These are phyloP conservation scores for Phytopythium boreale DNA, from an alignment of 352 stramenopile genomes.

Conservation along the genomic window DNA sequence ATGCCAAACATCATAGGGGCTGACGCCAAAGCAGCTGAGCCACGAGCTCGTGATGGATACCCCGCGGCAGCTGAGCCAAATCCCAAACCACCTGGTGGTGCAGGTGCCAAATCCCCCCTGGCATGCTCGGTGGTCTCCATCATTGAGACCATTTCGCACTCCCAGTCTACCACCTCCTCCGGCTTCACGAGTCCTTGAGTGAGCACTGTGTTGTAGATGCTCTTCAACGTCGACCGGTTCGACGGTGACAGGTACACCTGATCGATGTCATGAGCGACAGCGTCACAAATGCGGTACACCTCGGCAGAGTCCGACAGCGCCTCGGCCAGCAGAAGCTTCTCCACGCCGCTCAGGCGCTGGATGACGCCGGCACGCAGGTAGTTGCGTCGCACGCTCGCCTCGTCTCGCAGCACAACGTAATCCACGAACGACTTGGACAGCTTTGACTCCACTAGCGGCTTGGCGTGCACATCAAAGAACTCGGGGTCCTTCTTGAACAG, in stretches of 20 bases:
- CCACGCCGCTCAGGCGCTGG: neutral
- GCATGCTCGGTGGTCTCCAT: too few relatives aligned
- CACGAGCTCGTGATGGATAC: too few relatives aligned
- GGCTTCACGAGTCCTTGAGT: neutral
- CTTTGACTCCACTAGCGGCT: conserved; percentile 38
- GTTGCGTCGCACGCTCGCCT: neutral
- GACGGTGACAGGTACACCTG: neutral
- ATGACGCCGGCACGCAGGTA: conserved; percentile 4
- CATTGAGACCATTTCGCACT: neutral
- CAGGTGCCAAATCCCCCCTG: too few relatives aligned
- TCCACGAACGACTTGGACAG: conserved; percentile 54
- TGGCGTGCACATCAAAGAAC: conserved; percentile 38
- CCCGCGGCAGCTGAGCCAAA: too few relatives aligned
- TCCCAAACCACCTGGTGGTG: too few relatives aligned
- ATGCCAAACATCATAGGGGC: too few relatives aligned
- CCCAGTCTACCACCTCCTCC: neutral
- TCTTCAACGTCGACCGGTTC: neutral
- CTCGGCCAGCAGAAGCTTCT: neutral
- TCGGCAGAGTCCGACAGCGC: neutral
- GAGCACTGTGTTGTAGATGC: neutral
- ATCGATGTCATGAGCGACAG: neutral
- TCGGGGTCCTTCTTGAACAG: conserved; percentile 43
- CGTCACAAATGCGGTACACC: neutral
- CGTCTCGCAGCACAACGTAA: conserved; percentile 8
- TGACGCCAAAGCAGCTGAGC: too few relatives aligned